Evolutionary conservation across 2,329 filamentous ascomycete genomes (phyloP), one percentile per base, ranked within the genome.

Genomic region (Colletotrichum brevisporum): DNA sequence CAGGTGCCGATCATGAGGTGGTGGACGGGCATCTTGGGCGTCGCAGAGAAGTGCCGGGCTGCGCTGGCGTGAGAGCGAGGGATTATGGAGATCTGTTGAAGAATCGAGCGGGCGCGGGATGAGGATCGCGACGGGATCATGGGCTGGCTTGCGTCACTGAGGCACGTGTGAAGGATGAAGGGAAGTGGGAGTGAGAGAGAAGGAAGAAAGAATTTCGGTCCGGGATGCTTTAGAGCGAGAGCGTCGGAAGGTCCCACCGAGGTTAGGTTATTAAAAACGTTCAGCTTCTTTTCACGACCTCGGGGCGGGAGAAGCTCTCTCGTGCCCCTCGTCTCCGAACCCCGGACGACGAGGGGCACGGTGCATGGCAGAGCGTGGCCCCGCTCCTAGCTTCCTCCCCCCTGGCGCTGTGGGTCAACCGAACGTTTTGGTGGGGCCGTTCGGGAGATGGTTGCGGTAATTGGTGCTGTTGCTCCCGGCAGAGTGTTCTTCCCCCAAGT

Each of bases 1-100:
- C 94, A 97, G 63, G 94, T 97, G 71, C 94, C 94, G 76, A 95
- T 90, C 92, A 97, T 96, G 78, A 97, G 86, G 83, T 97, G 93
- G 80, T 97, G 94, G 78, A 89, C 74, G 56, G 93, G 90, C 91
- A 95, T 95, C 70, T 79, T 87, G 74, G 63, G 26, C 5, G 62
- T 69, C 16, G 67, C 52, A 12, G 67, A 67, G 51, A 61, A 69
- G 50, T 43, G 48, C 27, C 54, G 51, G 31, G 27, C 13, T 6
- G 56, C 12, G n/a, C 6, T 10, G 10, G 24, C 10, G 16, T 45
- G 26, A 18, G 36, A 36, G 47, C 13, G 50, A 31, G 24, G 18
- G 59, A 36, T 10, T 15, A 39, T 6, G n/a, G 16, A 16, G 24
- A n/a, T 12, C 15, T 60, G 27, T 21, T 45, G 16, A 15, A 57